Percentiles rank a stretch among this genome's conserved stretches.
These are phyloP conservation scores for Scutellaria galericulata DNA, from an alignment of 257 asterid genomes.

Conservation along the genomic window DNA sequence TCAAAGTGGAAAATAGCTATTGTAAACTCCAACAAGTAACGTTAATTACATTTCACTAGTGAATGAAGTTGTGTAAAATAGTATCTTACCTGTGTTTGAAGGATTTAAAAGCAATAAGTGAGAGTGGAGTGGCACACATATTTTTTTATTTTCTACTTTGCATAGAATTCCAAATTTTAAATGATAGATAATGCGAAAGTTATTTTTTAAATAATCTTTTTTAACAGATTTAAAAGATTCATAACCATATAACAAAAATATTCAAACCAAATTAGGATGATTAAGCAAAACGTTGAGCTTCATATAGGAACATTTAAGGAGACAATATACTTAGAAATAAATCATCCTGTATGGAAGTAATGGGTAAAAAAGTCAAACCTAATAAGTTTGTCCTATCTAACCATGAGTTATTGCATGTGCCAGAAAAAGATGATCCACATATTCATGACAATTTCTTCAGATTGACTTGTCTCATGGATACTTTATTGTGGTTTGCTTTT, in stretches of 20 bases:
- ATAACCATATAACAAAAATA: background rate
- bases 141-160: constrained; percentile 8
- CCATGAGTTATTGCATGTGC: constrained; percentile 10
- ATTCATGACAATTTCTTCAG: constrained; percentile 7
- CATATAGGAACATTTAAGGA: too few species aligned
- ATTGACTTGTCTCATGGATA: constrained; percentile 24
- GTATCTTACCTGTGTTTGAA: constrained; percentile 15
- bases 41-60: background rate
- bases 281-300: background rate
- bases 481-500: constrained; percentile 25
- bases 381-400: constrained; percentile 15
- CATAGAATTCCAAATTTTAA: background rate
- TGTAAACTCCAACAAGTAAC: background rate
- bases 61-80: constrained; percentile 1
- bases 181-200: background rate
- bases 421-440: background rate
- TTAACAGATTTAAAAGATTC: too few species aligned
- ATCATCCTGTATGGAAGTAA: background rate
- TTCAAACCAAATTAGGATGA: background rate
- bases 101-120: constrained; percentile 6
- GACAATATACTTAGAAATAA: background rate
- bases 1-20: constrained; percentile 6
- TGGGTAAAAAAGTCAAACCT: constrained; percentile 3
- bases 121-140: background rate
- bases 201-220: too few species aligned